These are phyloP conservation scores for Globisporangium orthogonon DNA, from an alignment of 352 stramenopile genomes.

Conservation along the genomic window DNA sequence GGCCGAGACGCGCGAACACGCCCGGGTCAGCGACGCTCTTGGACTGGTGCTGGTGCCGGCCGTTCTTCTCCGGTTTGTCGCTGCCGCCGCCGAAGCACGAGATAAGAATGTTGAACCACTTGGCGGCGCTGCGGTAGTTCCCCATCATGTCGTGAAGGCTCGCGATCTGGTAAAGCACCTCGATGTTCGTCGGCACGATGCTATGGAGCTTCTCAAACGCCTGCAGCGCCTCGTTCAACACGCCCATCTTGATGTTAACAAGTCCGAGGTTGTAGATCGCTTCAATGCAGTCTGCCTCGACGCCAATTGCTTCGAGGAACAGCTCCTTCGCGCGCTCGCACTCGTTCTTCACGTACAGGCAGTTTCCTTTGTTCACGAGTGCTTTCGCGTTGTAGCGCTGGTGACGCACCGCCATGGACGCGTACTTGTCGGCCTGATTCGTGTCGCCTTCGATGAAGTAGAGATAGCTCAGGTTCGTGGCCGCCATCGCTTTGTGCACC, in stretches of 20 bases:
- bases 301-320: conserved; percentile 92
- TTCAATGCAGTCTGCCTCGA: conserved; percentile 93
- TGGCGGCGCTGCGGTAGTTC: conserved; percentile 84
- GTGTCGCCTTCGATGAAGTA: conserved; percentile 95
- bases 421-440: conserved; percentile 89
- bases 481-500: conserved; percentile 89
- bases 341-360: conserved; percentile 91
- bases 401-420: conserved; percentile 86
- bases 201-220: conserved; percentile 96
- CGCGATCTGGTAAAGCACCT: conserved; percentile 95
- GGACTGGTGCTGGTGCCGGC: conserved; percentile 18
- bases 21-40: conserved; percentile 72
- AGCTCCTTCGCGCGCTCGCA: conserved; percentile 92
- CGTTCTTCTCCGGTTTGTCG: conserved; percentile 45
- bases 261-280: conserved; percentile 96
- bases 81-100: conserved; percentile 86
- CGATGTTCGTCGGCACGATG: conserved; percentile 89
- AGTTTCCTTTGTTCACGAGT: conserved; percentile 98
- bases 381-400: conserved; percentile 96
- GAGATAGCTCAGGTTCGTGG: conserved; percentile 95
- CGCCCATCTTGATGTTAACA: conserved; percentile 85
- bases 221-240: conserved; percentile 88
- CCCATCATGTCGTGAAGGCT: conserved; percentile 92
- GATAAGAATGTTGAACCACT: conserved; percentile 94
- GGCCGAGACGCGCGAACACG: conserved; percentile 86